Conservation (phyloP, 306 rosid species). For the Cicer judaicum region DNA sequence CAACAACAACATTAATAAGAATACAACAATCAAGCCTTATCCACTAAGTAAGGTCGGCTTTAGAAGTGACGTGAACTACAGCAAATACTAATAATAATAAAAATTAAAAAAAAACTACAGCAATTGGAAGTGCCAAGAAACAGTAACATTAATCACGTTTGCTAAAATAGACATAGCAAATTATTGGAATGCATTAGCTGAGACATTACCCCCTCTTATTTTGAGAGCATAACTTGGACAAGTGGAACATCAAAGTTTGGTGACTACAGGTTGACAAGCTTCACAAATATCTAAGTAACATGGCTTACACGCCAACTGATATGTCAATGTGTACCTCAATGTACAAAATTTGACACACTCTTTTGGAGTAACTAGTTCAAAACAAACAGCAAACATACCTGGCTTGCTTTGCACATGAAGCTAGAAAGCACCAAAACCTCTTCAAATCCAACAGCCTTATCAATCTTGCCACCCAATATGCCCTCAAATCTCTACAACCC, state of each 20-base stretch:
- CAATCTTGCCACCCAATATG: constrained; percentile 87
- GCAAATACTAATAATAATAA: too few species aligned
- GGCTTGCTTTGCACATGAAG: constrained; percentile 93
- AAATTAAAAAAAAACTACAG: not conserved
- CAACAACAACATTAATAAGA: not conserved
- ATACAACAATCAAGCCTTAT: too few species aligned
- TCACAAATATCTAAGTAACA: not conserved
- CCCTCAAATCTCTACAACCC: constrained; percentile 91
- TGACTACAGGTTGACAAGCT: constrained; percentile 13
- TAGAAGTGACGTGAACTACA: too few species aligned
- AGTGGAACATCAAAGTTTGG: constrained; percentile 9
- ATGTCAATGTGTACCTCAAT: constrained; percentile 8
- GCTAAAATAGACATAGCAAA: constrained; percentile 32
- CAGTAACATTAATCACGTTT: not conserved
- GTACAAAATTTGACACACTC: constrained; percentile 6
- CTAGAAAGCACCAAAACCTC: constrained; percentile 90
- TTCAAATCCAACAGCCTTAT: constrained; percentile 86
- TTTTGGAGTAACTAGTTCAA: constrained; percentile 18
- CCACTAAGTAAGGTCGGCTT: too few species aligned
- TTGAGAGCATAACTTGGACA: constrained; percentile 18
- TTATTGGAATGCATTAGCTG: not conserved
- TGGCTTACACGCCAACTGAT: constrained; percentile 5
- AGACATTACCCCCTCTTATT: not conserved
- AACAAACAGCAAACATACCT: constrained; percentile 57
- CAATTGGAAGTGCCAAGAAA: not conserved